Evolutionary conservation across 257 asterid species (phyloP), one percentile per base, ranked within the genome.

Genomic region (Solanum lycopersicoides): DNA sequence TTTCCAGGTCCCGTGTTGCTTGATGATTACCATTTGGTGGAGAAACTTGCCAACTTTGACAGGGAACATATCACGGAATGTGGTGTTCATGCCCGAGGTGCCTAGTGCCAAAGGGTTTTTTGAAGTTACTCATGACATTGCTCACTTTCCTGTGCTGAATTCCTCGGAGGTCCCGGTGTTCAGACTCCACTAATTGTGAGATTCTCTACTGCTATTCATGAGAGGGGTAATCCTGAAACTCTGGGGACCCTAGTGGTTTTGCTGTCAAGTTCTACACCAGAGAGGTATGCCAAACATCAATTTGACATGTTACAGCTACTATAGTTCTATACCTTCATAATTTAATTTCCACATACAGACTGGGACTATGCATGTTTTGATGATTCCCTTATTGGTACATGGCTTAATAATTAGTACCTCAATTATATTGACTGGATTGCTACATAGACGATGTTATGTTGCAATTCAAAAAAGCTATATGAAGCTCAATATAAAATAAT

Each of bases 181-280:
- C 90, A 89, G 83, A 90, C 91, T 35, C 92, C 90, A 41, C 88
- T 90, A 21, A 87, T 90, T 69, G 89, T 89, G 45, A 82, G 92
- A 76, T 89, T 90, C 45, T 90, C 92, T 35, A 35, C 92, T 75
- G 91, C 89, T 56, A 86, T 89, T 15, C 91, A 89, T 83, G 92
- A 89, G 50, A 68, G 92, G 63, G 91, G 91, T 6, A 89, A 90
- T 82, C 90, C 91, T 44, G 92, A 90, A 68, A 86, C 91, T 53
- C 65, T 90, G 45, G 92, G 71, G 92, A 90, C 35, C 90, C 89
- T 82, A 82, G 92, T 13, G 92, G 92, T 59, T 90, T 90, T 69
- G 90, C 92, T 44, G 91, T 90, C 35, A 90, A 90, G 60, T 90
- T 90, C 86, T 90, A 90, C 90, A 90, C 92, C 76, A 82, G 90